Evolutionary conservation across 2,329 filamentous ascomycete species (phyloP).

Genomic region (Tolypocladium endophyticum): DNA sequence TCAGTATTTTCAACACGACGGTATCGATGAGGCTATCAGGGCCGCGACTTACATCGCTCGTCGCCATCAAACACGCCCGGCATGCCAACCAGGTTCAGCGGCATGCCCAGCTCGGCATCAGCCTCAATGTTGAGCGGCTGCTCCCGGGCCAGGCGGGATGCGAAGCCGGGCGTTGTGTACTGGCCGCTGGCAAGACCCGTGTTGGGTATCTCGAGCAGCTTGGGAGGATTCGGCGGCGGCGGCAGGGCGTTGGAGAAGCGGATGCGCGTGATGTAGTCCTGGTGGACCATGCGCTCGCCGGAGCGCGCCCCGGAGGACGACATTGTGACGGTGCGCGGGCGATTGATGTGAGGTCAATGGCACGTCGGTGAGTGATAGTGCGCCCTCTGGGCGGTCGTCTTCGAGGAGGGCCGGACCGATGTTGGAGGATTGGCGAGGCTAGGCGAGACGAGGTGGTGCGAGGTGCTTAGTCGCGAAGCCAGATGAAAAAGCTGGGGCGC

Average conservation of each 20-base stretch:
- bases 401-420: not conserved
- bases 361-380: not conserved
- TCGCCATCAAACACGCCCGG: slow-evolving; percentile 92
- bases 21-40: not conserved
- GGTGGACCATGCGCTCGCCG: slow-evolving; percentile 59
- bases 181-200: slow-evolving; percentile 77
- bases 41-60: slow-evolving; percentile 62
- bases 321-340: slow-evolving; percentile 11
- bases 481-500: not conserved
- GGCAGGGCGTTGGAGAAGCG: slow-evolving; percentile 93
- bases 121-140: slow-evolving; percentile 95
- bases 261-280: slow-evolving; percentile 95
- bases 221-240: slow-evolving; percentile 86
- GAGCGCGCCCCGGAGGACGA: slow-evolving; percentile 25
- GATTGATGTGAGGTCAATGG: not conserved
- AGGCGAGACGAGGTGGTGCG: not conserved
- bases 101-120: slow-evolving; percentile 96
- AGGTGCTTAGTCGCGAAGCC: not conserved
- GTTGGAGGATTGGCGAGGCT: not conserved
- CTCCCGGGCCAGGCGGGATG: slow-evolving; percentile 77
- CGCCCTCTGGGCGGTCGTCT: not conserved
- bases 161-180: slow-evolving; percentile 85
- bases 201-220: slow-evolving; percentile 93
- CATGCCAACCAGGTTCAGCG: slow-evolving; percentile 87
- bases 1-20: not conserved